A percentile compares a stretch with the other conserved stretches of the same genome.
These are phyloP conservation scores for Erodium moschatum DNA, from an alignment of 441 rosid genomes.

Conservation along the genomic window DNA sequence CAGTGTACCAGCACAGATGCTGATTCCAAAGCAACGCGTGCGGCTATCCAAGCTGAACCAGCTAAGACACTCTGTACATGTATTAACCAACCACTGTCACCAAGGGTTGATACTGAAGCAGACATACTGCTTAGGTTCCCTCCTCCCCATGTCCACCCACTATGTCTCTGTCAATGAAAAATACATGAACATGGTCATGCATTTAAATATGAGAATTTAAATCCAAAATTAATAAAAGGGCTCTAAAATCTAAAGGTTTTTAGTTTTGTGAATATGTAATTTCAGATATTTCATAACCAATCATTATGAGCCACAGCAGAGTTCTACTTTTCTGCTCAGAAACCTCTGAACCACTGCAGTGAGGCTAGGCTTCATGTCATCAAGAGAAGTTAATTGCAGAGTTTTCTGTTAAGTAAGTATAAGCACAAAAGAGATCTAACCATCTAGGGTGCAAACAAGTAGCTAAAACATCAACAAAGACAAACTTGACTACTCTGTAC, in stretches of 20 bases:
- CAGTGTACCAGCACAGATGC: conserved; percentile 98
- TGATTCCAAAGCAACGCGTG: conserved; percentile 81
- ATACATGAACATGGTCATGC: conserved; percentile 15
- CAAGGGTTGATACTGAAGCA: conserved; percentile 95
- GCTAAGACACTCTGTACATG: conserved; percentile 95
- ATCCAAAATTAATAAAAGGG: neutral
- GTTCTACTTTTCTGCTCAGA: neutral
- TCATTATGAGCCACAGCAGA: neutral
- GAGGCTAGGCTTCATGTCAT: neutral
- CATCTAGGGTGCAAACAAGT: neutral
- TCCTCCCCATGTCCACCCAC: conserved; percentile 98
- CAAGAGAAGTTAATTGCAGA: neutral
- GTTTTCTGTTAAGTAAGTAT: neutral
- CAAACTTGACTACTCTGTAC: neutral
- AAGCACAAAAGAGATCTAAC: neutral
- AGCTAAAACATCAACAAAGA: neutral
- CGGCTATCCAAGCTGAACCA: conserved; percentile 99
- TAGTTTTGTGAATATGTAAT: neutral
- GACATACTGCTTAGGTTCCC: conserved; percentile 99
- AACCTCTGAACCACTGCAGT: neutral
- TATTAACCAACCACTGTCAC: conserved; percentile 96
- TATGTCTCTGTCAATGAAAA: conserved; percentile 69
- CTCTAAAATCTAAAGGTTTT: neutral
- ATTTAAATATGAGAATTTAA: conserved; percentile 4
- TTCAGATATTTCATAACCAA: neutral